Base-by-base conservation (phyloP, 1,284 basidiomycete species). In the Ganoderma lingzhi region DNA sequence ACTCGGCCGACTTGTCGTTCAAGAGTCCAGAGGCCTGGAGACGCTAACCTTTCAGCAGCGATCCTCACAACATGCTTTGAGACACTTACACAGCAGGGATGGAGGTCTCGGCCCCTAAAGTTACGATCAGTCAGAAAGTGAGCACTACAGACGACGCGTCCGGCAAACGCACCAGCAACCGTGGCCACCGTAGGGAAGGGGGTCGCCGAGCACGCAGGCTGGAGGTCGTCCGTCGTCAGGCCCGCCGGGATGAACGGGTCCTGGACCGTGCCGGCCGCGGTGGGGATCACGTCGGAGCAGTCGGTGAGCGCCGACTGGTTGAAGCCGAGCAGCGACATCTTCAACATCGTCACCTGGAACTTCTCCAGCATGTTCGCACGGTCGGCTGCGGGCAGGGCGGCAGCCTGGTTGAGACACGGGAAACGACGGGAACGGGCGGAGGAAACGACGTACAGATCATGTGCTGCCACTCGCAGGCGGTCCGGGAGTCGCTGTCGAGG, bases 391-490 rank as follows among this genome's bases (percentile, higher is more conserved):
- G 42, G 9, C 23, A 19, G 37, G n/a, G n/a, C n/a, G 48, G 14
- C n/a, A 51, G 35, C 35, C 45, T 9, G 2, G 15, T 42, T 64
- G 42, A 69, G 65, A 42, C 23, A 39, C 30, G 35, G 41, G 6
- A 41, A 3, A 10, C 39, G 39, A 41, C 5, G 35, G 35, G 35
- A 35, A 35, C 6, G 35, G 35, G 6, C 35, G 6, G 6, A 35
- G 35, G 35, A 35, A 35, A 3, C 12, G 35, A 70, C 72, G 62
- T 48, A 73, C 72, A 69, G 68, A 82, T 76, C 73, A 79, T 77
- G 37, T 69, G 74, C 68, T 82, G 81, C 81, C 82, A 84, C 67
- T 78, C 73, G 77, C 82, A 84, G 15, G 80, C 75, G 23, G 81
- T 81, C 39, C 77, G 73, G 35, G 75, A 65, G 63, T 80, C 77